Conservation (phyloP, 2,329 filamentous ascomycete species). For the Paraphoma chrysanthemicola region DNA sequence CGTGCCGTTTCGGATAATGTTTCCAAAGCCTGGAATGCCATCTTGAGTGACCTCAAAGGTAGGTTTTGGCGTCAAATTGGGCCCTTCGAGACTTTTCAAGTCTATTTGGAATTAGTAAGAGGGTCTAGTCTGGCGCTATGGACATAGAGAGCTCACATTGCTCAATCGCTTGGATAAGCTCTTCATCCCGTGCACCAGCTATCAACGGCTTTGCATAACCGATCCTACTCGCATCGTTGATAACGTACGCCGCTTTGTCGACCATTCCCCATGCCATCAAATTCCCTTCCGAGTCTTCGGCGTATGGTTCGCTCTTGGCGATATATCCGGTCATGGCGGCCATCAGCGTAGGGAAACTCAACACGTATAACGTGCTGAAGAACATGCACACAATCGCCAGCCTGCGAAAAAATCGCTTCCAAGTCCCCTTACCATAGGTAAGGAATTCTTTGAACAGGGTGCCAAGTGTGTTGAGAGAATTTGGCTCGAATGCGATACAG, state of each 20-base stretch:
- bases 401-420: slow-evolving; percentile 43
- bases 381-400: slow-evolving; percentile 38
- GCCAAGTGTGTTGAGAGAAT: slow-evolving; percentile 36
- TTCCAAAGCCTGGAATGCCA: no score
- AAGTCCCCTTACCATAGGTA: slow-evolving; percentile 26
- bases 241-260: slow-evolving; percentile 15
- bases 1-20: not conserved
- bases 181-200: slow-evolving; percentile 11
- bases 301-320: slow-evolving; percentile 35
- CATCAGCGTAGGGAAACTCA: slow-evolving; percentile 47
- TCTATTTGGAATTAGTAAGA: no score
- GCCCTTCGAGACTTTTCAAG: no score
- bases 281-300: slow-evolving; percentile 31
- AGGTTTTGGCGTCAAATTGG: no score
- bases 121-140: no score
- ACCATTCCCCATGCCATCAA: slow-evolving; percentile 34
- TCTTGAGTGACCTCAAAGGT: no score
- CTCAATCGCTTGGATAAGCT: slow-evolving; percentile 26
- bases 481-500: slow-evolving; percentile 37
- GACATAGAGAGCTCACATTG: not conserved
- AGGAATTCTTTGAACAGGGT: slow-evolving; percentile 39
- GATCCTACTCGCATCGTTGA: slow-evolving; percentile 26
- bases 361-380: slow-evolving; percentile 41
- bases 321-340: slow-evolving; percentile 51
- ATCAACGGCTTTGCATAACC: slow-evolving; percentile 23